These are phyloP conservation scores for Neurospora sp. DNA, from an alignment of 2,329 filamentous ascomycete genomes.

Conservation along the genomic window DNA sequence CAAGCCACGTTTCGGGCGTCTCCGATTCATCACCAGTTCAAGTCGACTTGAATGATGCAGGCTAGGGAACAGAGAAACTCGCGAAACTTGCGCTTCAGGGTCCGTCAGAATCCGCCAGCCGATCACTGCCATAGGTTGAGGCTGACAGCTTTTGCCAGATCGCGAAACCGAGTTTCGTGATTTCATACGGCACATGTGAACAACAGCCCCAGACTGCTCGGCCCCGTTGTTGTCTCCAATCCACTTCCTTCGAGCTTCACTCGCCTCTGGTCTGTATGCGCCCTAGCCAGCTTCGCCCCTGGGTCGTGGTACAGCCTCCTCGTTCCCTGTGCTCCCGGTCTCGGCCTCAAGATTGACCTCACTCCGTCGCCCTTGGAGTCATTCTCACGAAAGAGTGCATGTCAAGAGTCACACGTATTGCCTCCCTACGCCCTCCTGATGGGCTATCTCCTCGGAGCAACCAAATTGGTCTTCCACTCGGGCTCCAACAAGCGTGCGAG, in stretches of 20 bases:
- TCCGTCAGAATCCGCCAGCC: not conserved
- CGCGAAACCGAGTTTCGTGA: not conserved
- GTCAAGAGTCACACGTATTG: not conserved
- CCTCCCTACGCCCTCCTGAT: not conserved
- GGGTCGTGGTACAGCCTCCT: not conserved
- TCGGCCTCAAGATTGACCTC: not conserved
- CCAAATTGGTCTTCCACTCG: not conserved
- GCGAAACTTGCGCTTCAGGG: not conserved
- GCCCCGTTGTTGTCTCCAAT: not conserved
- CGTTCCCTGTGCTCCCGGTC: not conserved
- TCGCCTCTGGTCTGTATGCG: not conserved
- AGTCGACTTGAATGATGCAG: not conserved
- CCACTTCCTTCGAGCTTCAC: not conserved
- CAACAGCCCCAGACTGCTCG: not conserved
- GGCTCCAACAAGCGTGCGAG: not conserved
- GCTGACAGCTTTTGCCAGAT: not conserved
- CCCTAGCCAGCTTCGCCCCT: not conserved
- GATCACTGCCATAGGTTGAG: not conserved
- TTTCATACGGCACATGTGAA: not conserved
- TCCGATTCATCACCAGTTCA: not conserved
- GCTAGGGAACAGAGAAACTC: not conserved
- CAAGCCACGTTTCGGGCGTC: not conserved
- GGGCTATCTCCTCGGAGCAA: not conserved
- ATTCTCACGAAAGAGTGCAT: not conserved
- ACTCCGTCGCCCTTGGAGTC: not conserved